phyloP scores from a whole-genome alignment of 2,329 filamentous ascomycete genomes.

The Cladosporium sp. region DNA sequence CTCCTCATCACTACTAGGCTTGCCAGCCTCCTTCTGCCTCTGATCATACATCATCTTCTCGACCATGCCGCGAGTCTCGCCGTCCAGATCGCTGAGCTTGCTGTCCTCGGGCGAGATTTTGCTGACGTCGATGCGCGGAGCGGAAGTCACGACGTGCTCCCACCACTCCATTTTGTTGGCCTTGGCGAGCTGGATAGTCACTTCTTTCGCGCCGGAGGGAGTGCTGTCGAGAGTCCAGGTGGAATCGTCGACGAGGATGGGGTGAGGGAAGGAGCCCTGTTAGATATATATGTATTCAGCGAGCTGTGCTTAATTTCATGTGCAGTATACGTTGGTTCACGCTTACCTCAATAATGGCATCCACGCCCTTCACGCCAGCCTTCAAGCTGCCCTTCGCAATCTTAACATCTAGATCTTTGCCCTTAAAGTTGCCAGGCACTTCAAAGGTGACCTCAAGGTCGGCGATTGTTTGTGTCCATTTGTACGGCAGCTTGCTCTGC shows the following conservation, averaged over 20 bases:
- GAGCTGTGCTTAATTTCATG: too few species aligned
- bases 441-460: constrained; percentile 77
- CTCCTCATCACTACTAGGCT: constrained; percentile 88
- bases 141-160: constrained; percentile 80
- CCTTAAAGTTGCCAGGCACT: constrained; percentile 79
- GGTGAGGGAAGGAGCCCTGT: constrained; percentile 81
- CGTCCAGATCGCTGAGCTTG: constrained; percentile 87
- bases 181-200: constrained; percentile 91
- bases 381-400: constrained; percentile 74
- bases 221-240: constrained; percentile 86
- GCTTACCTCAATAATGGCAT: constrained; percentile 71
- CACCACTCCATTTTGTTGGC: constrained; percentile 98
- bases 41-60: constrained; percentile 99
- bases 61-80: constrained; percentile 92
- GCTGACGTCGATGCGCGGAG: constrained; percentile 88
- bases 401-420: constrained; percentile 74
- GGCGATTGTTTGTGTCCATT: constrained; percentile 90
- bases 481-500: constrained; percentile 89
- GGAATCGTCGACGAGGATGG: constrained; percentile 77
- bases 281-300: background rate
- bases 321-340: too few species aligned
- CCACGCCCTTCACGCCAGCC: constrained; percentile 83
- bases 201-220: constrained; percentile 61
- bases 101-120: constrained; percentile 94
- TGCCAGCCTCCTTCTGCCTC: constrained; percentile 87